Evolutionary conservation across 331 rosid species (phyloP).

Genomic region (Cydonia oblonga): DNA sequence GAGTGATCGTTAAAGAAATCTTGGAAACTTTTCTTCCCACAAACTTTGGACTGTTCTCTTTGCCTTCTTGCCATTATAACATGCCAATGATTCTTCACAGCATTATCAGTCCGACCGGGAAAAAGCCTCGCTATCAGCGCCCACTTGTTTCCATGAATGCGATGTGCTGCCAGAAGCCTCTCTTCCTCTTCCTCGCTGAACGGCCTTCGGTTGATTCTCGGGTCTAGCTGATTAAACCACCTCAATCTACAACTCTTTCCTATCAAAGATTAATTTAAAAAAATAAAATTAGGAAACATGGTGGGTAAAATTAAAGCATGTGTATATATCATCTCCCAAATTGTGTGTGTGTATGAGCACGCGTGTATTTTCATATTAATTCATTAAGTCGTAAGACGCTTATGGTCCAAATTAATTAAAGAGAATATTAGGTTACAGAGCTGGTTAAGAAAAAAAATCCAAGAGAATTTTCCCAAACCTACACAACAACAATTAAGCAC

Average conservation of each 20-base stretch:
- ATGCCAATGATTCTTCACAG: constrained; percentile 98
- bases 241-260: constrained; percentile 94
- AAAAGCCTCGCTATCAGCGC: constrained; percentile 85
- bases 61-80: constrained; percentile 89
- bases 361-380: not conserved
- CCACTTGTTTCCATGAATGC: constrained; percentile 93
- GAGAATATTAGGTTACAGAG: not conserved
- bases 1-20: constrained; percentile 9
- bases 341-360: not conserved
- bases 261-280: not conserved
- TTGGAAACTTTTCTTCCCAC: constrained; percentile 51
- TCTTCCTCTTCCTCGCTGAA: constrained; percentile 87
- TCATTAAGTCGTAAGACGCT: not conserved
- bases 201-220: constrained; percentile 84
- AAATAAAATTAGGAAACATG: not conserved
- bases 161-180: constrained; percentile 63
- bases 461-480: not conserved
- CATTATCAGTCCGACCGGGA: constrained; percentile 84
- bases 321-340: not conserved
- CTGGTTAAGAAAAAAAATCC: not conserved
- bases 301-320: not conserved
- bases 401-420: not conserved
- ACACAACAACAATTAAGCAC: not conserved
- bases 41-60: constrained; percentile 70
- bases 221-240: constrained; percentile 96